A percentile compares a stretch with the other conserved stretches of the same genome.
Conservation (phyloP, 345 rosid genomes). For the Salix brachista region DNA sequence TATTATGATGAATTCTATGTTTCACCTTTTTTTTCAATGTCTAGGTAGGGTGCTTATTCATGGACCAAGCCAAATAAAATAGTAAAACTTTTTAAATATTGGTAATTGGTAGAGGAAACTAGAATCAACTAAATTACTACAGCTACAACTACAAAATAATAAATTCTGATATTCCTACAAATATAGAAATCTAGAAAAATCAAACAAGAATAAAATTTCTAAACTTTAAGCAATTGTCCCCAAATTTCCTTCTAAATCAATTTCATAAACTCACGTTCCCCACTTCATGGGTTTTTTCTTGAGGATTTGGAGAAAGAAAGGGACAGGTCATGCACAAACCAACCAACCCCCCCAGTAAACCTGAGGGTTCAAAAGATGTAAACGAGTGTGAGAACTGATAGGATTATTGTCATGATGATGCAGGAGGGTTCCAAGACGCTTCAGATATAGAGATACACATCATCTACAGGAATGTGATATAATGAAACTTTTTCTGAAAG, state of each 20-base stretch:
- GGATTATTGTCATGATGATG: not conserved
- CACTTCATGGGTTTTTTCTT: not conserved
- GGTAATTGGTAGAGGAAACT: not conserved
- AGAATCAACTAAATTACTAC: not conserved
- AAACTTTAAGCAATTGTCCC: not conserved
- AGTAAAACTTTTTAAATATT: not conserved
- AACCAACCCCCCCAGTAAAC: not conserved
- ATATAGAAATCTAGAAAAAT: not conserved
- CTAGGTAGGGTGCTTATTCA: not conserved
- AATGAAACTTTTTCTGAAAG: not conserved
- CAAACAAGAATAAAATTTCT: not conserved
- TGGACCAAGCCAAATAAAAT: not conserved
- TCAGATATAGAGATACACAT: conserved; percentile 14
- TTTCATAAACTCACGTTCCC: not conserved
- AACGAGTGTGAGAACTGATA: not conserved
- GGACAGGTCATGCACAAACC: too few species aligned
- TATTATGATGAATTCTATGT: not conserved
- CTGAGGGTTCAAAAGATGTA: not conserved
- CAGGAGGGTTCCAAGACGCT: conserved; percentile 41
- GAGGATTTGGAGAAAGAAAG: not conserved
- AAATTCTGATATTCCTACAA: not conserved
- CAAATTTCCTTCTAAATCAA: not conserved
- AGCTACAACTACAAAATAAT: not conserved
- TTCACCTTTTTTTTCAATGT: not conserved
- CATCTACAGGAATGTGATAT: conserved; percentile 4